A percentile compares a stretch with the other conserved stretches of the same genome.
Conservation (phyloP, 495 filamentous ascomycete species). For the Hyaloscypha finlandica region DNA sequence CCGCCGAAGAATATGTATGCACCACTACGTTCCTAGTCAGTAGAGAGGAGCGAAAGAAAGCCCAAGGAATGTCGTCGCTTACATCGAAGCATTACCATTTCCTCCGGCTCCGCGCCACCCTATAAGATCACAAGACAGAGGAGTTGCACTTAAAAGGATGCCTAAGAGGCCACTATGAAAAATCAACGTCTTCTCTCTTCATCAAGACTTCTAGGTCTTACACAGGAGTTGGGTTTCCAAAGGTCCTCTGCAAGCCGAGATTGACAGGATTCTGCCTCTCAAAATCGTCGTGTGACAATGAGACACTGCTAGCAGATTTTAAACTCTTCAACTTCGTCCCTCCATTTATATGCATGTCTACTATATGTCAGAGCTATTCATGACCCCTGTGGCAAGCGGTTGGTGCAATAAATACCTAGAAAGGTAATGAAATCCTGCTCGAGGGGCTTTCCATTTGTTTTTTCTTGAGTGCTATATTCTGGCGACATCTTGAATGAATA, state of each 20-base stretch:
- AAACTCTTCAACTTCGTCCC: too few relatives aligned
- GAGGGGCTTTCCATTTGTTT: too few relatives aligned
- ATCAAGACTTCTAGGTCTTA: slow-evolving; percentile 39
- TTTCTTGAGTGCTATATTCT: too few relatives aligned
- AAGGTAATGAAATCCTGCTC: too few relatives aligned
- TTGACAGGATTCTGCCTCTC: slow-evolving; percentile 64
- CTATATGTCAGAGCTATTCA: too few relatives aligned
- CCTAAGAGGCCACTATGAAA: slow-evolving; percentile 53
- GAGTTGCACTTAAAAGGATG: slow-evolving; percentile 62
- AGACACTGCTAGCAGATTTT: neutral
- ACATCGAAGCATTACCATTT: slow-evolving; percentile 24
- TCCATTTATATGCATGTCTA: too few relatives aligned
- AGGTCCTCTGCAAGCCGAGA: slow-evolving; percentile 54
- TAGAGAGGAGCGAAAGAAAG: neutral
- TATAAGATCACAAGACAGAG: slow-evolving; percentile 64
- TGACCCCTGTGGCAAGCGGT: too few relatives aligned
- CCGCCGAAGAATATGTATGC: slow-evolving; percentile 53
- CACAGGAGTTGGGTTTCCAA: slow-evolving; percentile 72
- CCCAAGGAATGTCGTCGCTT: neutral
- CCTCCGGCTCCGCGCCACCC: slow-evolving; percentile 70
- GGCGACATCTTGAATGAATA: too few relatives aligned
- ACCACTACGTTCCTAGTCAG: neutral
- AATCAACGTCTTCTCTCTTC: neutral
- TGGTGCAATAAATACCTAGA: too few relatives aligned
- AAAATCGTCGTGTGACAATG: slow-evolving; percentile 65